These are phyloP conservation scores for Claviceps citrina DNA, from an alignment of 2,329 filamentous ascomycete genomes.

Conservation along the genomic window DNA sequence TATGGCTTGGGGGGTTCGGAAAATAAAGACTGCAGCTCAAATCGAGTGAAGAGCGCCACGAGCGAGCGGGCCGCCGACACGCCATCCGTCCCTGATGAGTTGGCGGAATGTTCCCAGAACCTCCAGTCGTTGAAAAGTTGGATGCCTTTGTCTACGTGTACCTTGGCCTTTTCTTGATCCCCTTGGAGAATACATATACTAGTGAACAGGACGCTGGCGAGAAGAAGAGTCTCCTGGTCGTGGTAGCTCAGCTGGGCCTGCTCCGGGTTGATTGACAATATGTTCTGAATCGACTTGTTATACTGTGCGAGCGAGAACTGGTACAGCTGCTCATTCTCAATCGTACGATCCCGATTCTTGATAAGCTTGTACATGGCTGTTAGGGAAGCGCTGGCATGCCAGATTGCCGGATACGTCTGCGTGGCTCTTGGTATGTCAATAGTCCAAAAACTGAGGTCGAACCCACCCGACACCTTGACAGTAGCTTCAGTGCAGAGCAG, in stretches of 20 bases:
- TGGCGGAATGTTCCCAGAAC: conserved; percentile 5
- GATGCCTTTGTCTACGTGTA: conserved; percentile 6
- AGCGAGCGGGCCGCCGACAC: conserved; percentile 5
- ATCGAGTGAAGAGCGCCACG: conserved; percentile 7
- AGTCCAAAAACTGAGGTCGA: conserved; percentile 6
- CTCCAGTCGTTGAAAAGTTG: conserved; percentile 7
- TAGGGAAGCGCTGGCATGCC: conserved; percentile 5
- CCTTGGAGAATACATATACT: conserved; percentile 8
- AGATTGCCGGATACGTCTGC: conserved; percentile 5
- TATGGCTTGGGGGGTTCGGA: background rate
- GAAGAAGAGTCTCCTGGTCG: conserved; percentile 7
- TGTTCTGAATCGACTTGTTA: conserved; percentile 6
- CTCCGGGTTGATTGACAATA: conserved; percentile 3
- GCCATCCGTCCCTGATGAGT: background rate
- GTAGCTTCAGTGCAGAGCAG: conserved; percentile 5
- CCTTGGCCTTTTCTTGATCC: conserved; percentile 5
- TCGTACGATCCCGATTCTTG: conserved; percentile 9
- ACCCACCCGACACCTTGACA: conserved; percentile 1
- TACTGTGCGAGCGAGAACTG: conserved; percentile 8
- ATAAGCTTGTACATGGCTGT: conserved; percentile 9
- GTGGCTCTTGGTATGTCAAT: conserved; percentile 4
- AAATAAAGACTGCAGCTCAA: conserved; percentile 4
- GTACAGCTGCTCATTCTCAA: conserved; percentile 12
- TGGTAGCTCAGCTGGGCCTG: conserved; percentile 1
- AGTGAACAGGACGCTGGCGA: conserved; percentile 6